Evolutionary conservation across 768 basidiomycete species (phyloP), one percentile per base, ranked within the genome.

Genomic region (Psilocybe sp.): DNA sequence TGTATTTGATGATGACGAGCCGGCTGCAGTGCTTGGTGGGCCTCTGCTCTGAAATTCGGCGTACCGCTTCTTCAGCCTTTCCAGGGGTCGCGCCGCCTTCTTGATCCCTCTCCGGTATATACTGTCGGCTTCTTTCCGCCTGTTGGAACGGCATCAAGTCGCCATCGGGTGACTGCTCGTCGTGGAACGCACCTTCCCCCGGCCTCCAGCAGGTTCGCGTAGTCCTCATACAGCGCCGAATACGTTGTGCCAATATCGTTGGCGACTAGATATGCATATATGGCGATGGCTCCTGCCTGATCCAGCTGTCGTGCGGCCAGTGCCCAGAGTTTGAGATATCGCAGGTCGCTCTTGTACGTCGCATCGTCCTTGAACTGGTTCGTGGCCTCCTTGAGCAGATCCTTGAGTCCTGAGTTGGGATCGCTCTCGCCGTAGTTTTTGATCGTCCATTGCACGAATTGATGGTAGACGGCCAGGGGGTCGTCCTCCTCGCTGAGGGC

Each of bases 261-360:
- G 47, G 81, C 80, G 56, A 89, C 68, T 46, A 94, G 68, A 66
- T 83, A 85, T 20, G 81, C 79, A 69, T 91, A 98, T 32, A 84
- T 79, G 33, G 78, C 78, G 28, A 92, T 78, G 40, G 82, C 81
- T 14, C 78, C 75, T 3, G 85, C 74, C 58, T 81, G 79, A 59
- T 93, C 87, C 47, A 92, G 81, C 60, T 88, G 80, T 47, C 81
- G 81, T 9, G 94, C 87, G 64, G 96, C 94, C 43, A 88, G 75
- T 16, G 85, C 80, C 97, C 97, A 99, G 15, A 98, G 67, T 64
- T 92, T 91, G 43, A 98, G 76, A 69, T 98, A 97, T 37, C 96
- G 80, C 44, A 92, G 69, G 72, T 98, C 95, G 45, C 82, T 84
- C 65, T 82, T 87, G 68, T 97, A 98, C 12, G 83, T 69, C n/a